Evolutionary conservation across 2,329 filamentous ascomycete genomes (phyloP).

Genomic region (Graphilbum sp.): DNA sequence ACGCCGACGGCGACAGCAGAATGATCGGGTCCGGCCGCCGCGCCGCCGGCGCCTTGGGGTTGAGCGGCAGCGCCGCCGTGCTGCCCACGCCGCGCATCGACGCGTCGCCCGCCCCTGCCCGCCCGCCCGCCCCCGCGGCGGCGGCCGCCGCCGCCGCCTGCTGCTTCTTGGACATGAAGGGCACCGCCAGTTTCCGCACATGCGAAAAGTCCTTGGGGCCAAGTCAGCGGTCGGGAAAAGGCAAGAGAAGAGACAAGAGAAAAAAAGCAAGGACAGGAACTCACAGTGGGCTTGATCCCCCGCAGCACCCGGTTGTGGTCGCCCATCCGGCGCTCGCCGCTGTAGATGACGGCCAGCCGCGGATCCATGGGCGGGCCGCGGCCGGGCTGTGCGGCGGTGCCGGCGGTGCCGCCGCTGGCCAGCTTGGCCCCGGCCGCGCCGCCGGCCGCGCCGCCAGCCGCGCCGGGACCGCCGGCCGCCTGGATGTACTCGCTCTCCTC

Average conservation of each 20-base stretch:
- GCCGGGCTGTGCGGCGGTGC: constrained; percentile 30
- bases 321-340: constrained; percentile 77
- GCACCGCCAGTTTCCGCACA: constrained; percentile 68
- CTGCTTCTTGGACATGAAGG: constrained; percentile 52
- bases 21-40: constrained; percentile 71
- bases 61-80: constrained; percentile 29
- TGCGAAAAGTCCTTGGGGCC: constrained; percentile 76
- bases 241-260: not conserved
- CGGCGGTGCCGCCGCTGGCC: constrained; percentile 16
- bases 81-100: constrained; percentile 18
- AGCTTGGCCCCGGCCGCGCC: constrained; percentile 12
- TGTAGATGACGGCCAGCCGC: constrained; percentile 73
- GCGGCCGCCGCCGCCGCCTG: constrained; percentile 18
- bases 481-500: constrained; percentile 91
- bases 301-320: constrained; percentile 79
- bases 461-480: constrained; percentile 50
- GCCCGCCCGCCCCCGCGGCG: no score
- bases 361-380: constrained; percentile 54
- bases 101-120: constrained; percentile 27
- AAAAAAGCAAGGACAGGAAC: constrained; percentile 14
- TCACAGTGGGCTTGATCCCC: constrained; percentile 75
- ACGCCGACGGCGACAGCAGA: constrained; percentile 87
- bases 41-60: constrained; percentile 29
- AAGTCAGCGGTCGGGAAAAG: no score
- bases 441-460: constrained; percentile 22